Evolutionary conservation across 2,329 filamentous ascomycete species (phyloP).

Genomic region (Clonostachys byssicola): DNA sequence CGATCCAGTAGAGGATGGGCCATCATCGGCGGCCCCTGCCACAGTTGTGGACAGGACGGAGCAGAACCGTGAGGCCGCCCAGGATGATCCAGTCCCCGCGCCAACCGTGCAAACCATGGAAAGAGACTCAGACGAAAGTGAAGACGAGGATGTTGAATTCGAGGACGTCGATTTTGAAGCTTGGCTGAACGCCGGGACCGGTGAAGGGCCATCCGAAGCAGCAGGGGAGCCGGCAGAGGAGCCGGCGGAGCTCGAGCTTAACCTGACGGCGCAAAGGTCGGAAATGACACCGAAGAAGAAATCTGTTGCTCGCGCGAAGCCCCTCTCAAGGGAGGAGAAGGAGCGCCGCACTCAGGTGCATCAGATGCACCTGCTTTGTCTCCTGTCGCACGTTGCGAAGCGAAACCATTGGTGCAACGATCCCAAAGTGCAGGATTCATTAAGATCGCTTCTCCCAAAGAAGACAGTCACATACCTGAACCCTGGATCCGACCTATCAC

Average conservation of each 20-base stretch:
- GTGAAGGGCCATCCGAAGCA: conserved; percentile 13
- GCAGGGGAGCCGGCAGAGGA: conserved; percentile 3
- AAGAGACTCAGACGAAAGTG: conserved; percentile 36
- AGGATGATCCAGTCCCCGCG: conserved; percentile 43
- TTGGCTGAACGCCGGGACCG: conserved; percentile 11
- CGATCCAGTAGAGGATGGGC: neutral
- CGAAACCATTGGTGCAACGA: conserved; percentile 92
- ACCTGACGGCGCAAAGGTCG: conserved; percentile 28
- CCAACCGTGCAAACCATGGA: conserved; percentile 47
- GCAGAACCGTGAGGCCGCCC: conserved; percentile 33
- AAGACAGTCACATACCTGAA: conserved; percentile 66
- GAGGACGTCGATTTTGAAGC: conserved; percentile 42
- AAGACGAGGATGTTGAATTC: conserved; percentile 36
- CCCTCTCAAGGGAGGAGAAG: conserved; percentile 49
- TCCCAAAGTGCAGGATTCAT: conserved; percentile 56
- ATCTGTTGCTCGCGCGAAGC: conserved; percentile 38
- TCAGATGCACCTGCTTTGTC: conserved; percentile 78
- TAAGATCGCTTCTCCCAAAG: conserved; percentile 61
- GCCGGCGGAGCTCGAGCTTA: conserved; percentile 37
- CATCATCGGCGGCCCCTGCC: neutral
- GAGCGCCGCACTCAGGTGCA: conserved; percentile 69
- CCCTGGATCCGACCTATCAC: conserved; percentile 61
- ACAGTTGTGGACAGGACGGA: conserved; percentile 15
- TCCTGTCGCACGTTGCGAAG: conserved; percentile 71
- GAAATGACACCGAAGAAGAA: conserved; percentile 17